Base-by-base conservation (phyloP, 164 flowering plant species). In the Malania oleifera region DNA sequence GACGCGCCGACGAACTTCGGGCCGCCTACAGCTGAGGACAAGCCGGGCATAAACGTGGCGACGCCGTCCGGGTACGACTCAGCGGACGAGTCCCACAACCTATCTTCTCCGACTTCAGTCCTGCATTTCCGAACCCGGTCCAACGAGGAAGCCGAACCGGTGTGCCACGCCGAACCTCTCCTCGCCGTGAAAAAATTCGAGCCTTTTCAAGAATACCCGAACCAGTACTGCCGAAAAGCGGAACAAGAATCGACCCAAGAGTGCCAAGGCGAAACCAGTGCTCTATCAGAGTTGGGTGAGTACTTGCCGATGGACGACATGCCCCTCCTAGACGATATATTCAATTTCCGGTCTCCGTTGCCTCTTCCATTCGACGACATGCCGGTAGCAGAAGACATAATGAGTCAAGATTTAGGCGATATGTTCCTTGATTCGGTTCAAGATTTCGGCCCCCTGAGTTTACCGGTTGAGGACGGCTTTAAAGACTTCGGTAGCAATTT, bases 1-100 rank as follows among this genome's bases (percentile, higher is more conserved):
- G 87, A 82, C 48, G 95, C 98, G 14, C 47, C 75, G 20, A 91
- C 96, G 0, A 91, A 91, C 67, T 86, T 91, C 54, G 15, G 53
- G 20, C 58, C 73, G 0, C 75, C 74, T 7, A 60, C 72, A 28
- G 44, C 75, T 0, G 59, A 61, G 4, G 13, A 34, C 0, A 14
- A 15, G 60, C 65, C 72, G 20, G 76, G 50, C 20, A 13, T 29
- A 10, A 35, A 60, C 2, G 56, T 50, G 10, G 20, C 65, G 22
- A 56, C 77, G 1, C 49, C 44, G 18, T 76, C 79, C 23, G 74
- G 80, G 3, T 78, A 74, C 60, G 85, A 83, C 9, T 80, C 90
- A 6, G 68, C 69, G 25, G 85, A 78, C 8, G 95, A 82, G 64
- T 75, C 80, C 22, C 71, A 37, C 39, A 67, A 68, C 48, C 67